phyloP scores from a whole-genome alignment of 2,329 filamentous ascomycete genomes.

The Orbilia blumenaviensis region DNA sequence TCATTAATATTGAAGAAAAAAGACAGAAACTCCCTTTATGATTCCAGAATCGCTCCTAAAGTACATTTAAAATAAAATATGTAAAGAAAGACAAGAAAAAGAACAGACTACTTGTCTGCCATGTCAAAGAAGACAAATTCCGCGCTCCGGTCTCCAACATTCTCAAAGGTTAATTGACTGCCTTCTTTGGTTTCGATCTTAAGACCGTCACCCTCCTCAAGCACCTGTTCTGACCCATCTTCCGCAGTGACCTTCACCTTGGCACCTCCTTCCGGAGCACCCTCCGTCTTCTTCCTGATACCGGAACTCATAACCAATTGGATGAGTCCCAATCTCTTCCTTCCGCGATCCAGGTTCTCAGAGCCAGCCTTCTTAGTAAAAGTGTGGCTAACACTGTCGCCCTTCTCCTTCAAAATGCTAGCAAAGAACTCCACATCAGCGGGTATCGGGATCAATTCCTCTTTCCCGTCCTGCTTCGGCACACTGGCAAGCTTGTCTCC shows the following conservation, averaged over 20 bases:
- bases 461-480: slow-evolving; percentile 50
- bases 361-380: slow-evolving; percentile 45
- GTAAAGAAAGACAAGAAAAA: background rate
- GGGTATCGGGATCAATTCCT: slow-evolving; percentile 52
- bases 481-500: slow-evolving; percentile 42
- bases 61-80: background rate
- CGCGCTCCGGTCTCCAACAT: slow-evolving; percentile 25
- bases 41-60: slow-evolving; percentile 16
- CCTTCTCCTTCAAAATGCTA: slow-evolving; percentile 37
- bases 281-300: slow-evolving; percentile 49
- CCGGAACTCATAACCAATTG: slow-evolving; percentile 53
- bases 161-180: slow-evolving; percentile 51
- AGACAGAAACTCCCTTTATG: background rate
- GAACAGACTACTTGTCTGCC: slow-evolving; percentile 20
- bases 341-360: slow-evolving; percentile 14
- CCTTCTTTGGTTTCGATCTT: slow-evolving; percentile 48
- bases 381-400: slow-evolving; percentile 26
- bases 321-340: slow-evolving; percentile 46
- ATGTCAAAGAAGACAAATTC: slow-evolving; percentile 54
- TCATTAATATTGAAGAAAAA: background rate
- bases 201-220: slow-evolving; percentile 48
- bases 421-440: slow-evolving; percentile 52
- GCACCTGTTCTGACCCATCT: slow-evolving; percentile 44
- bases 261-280: slow-evolving; percentile 41
- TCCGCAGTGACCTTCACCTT: slow-evolving; percentile 53